These are phyloP conservation scores for Xylariaceae sp. DNA, from an alignment of 2,329 filamentous ascomycete genomes.

Conservation along the genomic window DNA sequence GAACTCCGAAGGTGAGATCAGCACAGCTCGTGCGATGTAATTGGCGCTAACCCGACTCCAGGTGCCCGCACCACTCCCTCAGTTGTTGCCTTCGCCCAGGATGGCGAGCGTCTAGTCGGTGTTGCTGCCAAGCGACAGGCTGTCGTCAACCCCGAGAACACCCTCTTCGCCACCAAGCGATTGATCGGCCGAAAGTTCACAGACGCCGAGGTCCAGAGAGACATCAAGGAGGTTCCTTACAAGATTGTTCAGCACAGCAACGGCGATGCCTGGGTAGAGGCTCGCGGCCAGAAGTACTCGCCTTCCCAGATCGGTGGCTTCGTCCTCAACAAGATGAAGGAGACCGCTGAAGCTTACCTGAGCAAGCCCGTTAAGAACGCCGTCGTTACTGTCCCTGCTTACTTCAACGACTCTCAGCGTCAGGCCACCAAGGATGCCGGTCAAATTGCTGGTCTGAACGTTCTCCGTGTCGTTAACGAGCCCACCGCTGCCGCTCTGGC, in stretches of 20 bases:
- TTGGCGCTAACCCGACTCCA: slow-evolving; percentile 32
- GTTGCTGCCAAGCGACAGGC: slow-evolving; percentile 97
- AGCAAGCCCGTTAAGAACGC: slow-evolving; percentile 90
- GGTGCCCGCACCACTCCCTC: slow-evolving; percentile 89
- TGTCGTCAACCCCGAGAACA: slow-evolving; percentile 98
- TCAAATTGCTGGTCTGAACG: slow-evolving; percentile 92
- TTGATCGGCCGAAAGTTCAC: slow-evolving; percentile 97
- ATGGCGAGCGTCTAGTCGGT: slow-evolving; percentile 93
- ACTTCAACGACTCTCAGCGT: slow-evolving; percentile 98
- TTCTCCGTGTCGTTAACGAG: slow-evolving; percentile 97
- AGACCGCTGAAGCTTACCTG: slow-evolving; percentile 91
- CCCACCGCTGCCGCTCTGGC: slow-evolving; percentile 92
- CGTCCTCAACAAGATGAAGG: slow-evolving; percentile 97
- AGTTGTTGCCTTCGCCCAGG: slow-evolving; percentile 90
- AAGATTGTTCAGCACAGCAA: slow-evolving; percentile 98
- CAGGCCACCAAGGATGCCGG: slow-evolving; percentile 98
- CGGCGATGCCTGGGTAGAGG: slow-evolving; percentile 92
- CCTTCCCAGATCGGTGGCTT: slow-evolving; percentile 98
- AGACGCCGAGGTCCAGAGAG: slow-evolving; percentile 88
- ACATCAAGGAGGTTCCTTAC: slow-evolving; percentile 96
- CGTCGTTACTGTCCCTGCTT: slow-evolving; percentile 92
- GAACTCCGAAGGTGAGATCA: slow-evolving; percentile 76
- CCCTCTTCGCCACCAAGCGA: slow-evolving; percentile 96
- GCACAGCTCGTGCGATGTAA: background rate
- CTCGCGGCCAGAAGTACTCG: slow-evolving; percentile 91